Conservation (phyloP, 192 early-diverging fungal species). For the Diversispora epigaea region DNA sequence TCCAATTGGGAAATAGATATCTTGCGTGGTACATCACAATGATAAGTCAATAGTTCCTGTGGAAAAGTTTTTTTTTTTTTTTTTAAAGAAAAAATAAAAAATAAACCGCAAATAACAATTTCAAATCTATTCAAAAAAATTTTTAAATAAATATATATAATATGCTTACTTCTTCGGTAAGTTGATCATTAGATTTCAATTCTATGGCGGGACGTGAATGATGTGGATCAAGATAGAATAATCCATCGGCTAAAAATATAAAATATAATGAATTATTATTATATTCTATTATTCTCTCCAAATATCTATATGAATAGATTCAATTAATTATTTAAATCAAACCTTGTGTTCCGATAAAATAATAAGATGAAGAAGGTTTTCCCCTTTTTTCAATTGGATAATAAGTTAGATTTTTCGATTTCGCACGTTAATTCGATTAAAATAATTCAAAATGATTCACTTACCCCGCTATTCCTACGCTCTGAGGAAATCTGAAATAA, state of each 20-base stretch:
- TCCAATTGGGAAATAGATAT: conserved; percentile 79
- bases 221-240: conserved; percentile 95
- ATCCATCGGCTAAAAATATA: conserved; percentile 58
- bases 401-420: conserved; percentile 10
- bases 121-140: too few species aligned
- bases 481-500: conserved; percentile 75
- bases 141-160: background rate
- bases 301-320: background rate
- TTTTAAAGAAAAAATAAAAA: too few species aligned
- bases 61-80: background rate
- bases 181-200: conserved; percentile 47
- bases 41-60: conserved; percentile 77
- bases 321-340: conserved; percentile 24
- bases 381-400: conserved; percentile 53
- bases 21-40: conserved; percentile 73
- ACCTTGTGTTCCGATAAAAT: conserved; percentile 88
- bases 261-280: background rate
- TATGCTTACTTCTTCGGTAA: conserved; percentile 49
- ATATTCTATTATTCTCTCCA: background rate
- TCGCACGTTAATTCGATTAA: too few species aligned
- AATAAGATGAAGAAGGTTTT: conserved; percentile 90
- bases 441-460: background rate
- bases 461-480: conserved; percentile 90
- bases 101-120: background rate
- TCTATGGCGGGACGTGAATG: conserved; percentile 69